Conservation (phyloP, 2,329 filamentous ascomycete species). For the Colletotrichum tanaceti region DNA sequence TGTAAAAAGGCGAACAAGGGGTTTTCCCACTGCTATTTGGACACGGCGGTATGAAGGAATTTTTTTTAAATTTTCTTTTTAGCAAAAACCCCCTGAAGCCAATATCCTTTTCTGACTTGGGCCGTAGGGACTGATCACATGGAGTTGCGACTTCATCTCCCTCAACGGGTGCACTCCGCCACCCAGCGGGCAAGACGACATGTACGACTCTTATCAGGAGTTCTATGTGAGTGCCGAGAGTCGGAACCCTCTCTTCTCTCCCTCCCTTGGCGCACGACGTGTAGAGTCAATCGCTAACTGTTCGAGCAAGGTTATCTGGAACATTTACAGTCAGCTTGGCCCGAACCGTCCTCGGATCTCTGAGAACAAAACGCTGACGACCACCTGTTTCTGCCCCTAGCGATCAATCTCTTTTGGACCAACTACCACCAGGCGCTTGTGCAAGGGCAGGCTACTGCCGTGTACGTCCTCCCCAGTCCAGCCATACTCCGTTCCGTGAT, state of each 20-base stretch:
- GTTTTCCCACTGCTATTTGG: slow-evolving; percentile 23
- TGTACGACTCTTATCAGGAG: slow-evolving; percentile 12
- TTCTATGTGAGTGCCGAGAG: slow-evolving; percentile 23
- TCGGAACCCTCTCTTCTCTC: no score
- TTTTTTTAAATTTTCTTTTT: no score
- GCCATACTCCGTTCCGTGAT: no score
- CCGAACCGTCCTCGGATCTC: no score
- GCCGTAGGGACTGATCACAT: slow-evolving; percentile 22
- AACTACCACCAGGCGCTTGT: slow-evolving; percentile 25
- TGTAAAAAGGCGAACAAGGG: slow-evolving; percentile 9
- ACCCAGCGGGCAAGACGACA: slow-evolving; percentile 15
- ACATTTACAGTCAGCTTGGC: slow-evolving; percentile 16
- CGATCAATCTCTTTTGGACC: slow-evolving; percentile 27
- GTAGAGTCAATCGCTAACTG: neutral
- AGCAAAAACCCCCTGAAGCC: no score
- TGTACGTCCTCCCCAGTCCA: neutral
- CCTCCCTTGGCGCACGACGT: rapidly evolving
- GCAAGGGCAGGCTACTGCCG: slow-evolving; percentile 18
- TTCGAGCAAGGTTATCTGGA: slow-evolving; percentile 23
- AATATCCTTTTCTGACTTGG: neutral
- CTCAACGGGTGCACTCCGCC: slow-evolving; percentile 23
- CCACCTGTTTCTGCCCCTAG: neutral
- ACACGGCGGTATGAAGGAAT: slow-evolving; percentile 24
- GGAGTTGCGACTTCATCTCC: slow-evolving; percentile 22
- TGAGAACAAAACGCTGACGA: neutral